Conservation (phyloP, 345 rosid genomes). For the Brassica cretica region DNA sequence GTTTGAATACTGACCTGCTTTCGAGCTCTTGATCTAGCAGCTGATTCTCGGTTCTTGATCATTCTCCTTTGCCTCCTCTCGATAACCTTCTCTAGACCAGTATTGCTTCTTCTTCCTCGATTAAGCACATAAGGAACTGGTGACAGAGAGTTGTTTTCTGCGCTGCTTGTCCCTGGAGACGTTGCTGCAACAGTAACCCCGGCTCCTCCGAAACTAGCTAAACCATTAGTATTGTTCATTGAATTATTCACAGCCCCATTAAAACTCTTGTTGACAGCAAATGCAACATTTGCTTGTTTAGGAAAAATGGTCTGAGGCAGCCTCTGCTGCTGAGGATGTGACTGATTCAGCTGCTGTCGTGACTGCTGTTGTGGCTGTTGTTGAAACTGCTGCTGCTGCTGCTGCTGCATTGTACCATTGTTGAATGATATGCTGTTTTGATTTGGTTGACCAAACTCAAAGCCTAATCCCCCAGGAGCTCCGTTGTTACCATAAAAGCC, state of each 20-base stretch:
- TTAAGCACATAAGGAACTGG: slow-evolving; percentile 76
- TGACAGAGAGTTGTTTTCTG: slow-evolving; percentile 63
- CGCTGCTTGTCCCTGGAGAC: slow-evolving; percentile 69
- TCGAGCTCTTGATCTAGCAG: slow-evolving; percentile 96
- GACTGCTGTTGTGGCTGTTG: slow-evolving; percentile 11
- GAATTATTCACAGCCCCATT: slow-evolving; percentile 49
- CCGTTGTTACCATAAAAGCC: slow-evolving; percentile 49
- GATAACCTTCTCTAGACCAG: slow-evolving; percentile 78
- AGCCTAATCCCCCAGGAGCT: slow-evolving; percentile 46
- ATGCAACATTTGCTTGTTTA: slow-evolving; percentile 62
- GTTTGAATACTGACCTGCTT: slow-evolving; percentile 67
- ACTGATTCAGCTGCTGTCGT: slow-evolving; percentile 12
- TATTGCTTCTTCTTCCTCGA: slow-evolving; percentile 69
- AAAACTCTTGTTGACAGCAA: slow-evolving; percentile 47
- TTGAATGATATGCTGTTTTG: slow-evolving; percentile 47
- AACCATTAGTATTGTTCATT: slow-evolving; percentile 46
- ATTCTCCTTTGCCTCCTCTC: slow-evolving; percentile 97
- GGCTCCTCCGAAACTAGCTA: slow-evolving; percentile 54
- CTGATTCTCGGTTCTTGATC: slow-evolving; percentile 97
- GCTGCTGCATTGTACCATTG: slow-evolving; percentile 41
- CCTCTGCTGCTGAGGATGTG: slow-evolving; percentile 23
- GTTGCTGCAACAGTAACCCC: slow-evolving; percentile 50
- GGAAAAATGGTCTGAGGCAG: slow-evolving; percentile 51
- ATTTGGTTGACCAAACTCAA: slow-evolving; percentile 63
- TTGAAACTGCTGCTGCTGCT: slow-evolving; percentile 7